Percentiles rank a stretch among this genome's conserved stretches.
phyloP scores from a whole-genome alignment of 495 filamentous ascomycete genomes.

The Elaphomyces granulatus region DNA sequence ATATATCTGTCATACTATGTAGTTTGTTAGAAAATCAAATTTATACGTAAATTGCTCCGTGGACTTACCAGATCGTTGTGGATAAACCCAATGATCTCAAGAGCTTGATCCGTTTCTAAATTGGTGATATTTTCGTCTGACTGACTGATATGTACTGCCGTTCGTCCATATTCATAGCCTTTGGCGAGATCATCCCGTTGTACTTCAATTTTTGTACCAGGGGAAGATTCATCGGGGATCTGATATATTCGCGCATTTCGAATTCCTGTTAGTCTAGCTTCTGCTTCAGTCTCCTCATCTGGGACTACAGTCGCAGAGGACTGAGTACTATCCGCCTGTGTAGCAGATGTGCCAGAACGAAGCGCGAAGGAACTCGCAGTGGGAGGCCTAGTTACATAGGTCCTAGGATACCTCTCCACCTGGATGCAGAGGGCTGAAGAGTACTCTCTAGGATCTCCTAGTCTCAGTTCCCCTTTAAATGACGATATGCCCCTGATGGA shows the following conservation, averaged over 20 bases:
- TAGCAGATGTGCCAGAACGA: constrained; percentile 28
- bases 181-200: constrained; percentile 73
- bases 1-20: constrained; percentile 69
- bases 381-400: constrained; percentile 55
- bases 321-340: constrained; percentile 29
- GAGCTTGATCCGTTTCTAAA: constrained; percentile 55
- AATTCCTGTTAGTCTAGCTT: constrained; percentile 43
- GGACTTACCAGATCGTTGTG: constrained; percentile 49
- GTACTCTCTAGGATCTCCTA: constrained; percentile 63
- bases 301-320: constrained; percentile 34
- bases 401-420: constrained; percentile 81
- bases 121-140: constrained; percentile 71
- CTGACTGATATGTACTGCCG: constrained; percentile 75
- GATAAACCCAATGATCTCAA: constrained; percentile 82
- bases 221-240: constrained; percentile 54
- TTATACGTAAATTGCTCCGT: too few relatives aligned
- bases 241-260: constrained; percentile 64
- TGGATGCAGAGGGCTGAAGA: constrained; percentile 69
- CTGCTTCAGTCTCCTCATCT: constrained; percentile 17
- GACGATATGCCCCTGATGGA: constrained; percentile 50
- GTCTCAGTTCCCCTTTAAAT: constrained; percentile 65
- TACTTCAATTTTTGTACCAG: constrained; percentile 75
- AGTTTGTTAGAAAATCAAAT: constrained; percentile 9
- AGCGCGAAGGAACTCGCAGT: constrained; percentile 62
- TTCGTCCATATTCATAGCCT: constrained; percentile 88